phyloP scores from a whole-genome alignment of 305 asterid species.

The Ajuga reptans region DNA sequence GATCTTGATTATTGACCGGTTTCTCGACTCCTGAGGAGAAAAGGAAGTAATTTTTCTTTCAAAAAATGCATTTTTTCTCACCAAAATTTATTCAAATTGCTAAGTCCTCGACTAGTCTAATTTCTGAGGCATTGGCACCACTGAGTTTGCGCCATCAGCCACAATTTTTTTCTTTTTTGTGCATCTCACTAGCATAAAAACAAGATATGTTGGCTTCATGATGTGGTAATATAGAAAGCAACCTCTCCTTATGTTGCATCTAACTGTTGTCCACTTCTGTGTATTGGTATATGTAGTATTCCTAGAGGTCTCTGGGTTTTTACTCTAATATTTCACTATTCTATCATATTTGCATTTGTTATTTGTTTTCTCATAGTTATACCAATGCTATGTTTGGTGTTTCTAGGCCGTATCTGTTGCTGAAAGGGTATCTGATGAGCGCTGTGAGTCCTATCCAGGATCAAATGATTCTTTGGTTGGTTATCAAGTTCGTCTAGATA shows the following conservation, averaged over 20 bases:
- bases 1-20: no score
- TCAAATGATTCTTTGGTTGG: slow-evolving; percentile 83
- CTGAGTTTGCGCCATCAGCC: not conserved
- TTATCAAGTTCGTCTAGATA: slow-evolving; percentile 95
- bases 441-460: slow-evolving; percentile 89
- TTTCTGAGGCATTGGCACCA: not conserved
- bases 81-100: not conserved
- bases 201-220: not conserved
- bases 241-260: not conserved
- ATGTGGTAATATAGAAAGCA: not conserved
- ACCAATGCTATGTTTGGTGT: slow-evolving; percentile 15
- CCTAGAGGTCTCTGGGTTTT: not conserved
- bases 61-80: not conserved
- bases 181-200: not conserved
- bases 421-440: slow-evolving; percentile 95
- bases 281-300: not conserved
- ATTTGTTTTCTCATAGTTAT: slow-evolving; percentile 15
- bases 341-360: not conserved
- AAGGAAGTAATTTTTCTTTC: not conserved
- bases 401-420: slow-evolving; percentile 87
- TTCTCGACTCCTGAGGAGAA: not conserved
- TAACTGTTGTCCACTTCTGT: not conserved
- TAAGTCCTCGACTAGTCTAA: not conserved
- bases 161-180: no score
- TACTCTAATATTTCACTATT: not conserved